phyloP scores from a whole-genome alignment of 2,329 filamentous ascomycete genomes.

The Pseudogymnoascus sp. region DNA sequence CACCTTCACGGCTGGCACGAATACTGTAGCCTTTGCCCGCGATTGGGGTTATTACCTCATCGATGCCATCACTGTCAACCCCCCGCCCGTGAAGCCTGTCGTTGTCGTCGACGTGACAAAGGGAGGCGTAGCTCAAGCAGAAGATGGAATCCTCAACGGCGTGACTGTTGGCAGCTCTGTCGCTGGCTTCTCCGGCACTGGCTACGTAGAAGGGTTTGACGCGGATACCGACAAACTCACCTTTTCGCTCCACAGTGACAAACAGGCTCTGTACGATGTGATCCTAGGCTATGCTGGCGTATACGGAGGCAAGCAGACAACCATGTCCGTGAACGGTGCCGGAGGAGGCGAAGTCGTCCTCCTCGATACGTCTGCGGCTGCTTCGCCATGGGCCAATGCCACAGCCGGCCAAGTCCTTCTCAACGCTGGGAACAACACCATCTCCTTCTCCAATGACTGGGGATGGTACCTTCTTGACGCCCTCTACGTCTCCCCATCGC shows the following conservation, averaged over 20 bases:
- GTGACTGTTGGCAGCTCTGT: constrained; percentile 34
- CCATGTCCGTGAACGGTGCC: constrained; percentile 37
- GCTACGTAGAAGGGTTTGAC: constrained; percentile 42
- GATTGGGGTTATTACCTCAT: constrained; percentile 44
- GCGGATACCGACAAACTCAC: constrained; percentile 36
- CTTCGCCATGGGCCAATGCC: constrained; percentile 33
- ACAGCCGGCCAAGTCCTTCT: constrained; percentile 39
- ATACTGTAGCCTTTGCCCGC: constrained; percentile 39
- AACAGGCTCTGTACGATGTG: constrained; percentile 37
- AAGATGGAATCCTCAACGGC: constrained; percentile 35
- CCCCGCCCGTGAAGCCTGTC: constrained; percentile 11
- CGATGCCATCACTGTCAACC: constrained; percentile 33
- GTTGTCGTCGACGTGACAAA: constrained; percentile 16
- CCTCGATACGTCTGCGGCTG: constrained; percentile 26
- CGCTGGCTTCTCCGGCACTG: constrained; percentile 36
- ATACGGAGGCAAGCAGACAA: constrained; percentile 40
- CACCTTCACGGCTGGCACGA: constrained; percentile 35
- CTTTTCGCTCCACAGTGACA: constrained; percentile 34
- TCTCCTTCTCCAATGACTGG: constrained; percentile 42
- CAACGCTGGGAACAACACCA: constrained; percentile 36
- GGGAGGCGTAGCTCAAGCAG: constrained; percentile 31
- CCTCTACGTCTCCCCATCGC: constrained; percentile 33
- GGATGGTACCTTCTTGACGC: constrained; percentile 43
- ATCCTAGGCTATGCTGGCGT: constrained; percentile 38
- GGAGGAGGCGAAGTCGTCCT: constrained; percentile 36